These are phyloP conservation scores for Dimocarpus longan DNA, from an alignment of 345 rosid genomes.

Conservation along the genomic window DNA sequence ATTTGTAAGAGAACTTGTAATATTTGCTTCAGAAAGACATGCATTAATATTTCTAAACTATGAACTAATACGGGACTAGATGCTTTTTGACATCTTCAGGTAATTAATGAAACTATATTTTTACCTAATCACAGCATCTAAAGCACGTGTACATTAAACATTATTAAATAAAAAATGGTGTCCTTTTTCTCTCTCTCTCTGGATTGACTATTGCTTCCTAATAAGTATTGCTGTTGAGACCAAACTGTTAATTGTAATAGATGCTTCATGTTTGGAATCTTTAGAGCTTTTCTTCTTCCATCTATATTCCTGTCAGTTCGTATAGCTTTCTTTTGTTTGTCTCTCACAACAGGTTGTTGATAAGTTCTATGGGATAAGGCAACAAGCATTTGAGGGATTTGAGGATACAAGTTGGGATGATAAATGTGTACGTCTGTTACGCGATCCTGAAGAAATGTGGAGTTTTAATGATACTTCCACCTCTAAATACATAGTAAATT, in stretches of 20 bases:
- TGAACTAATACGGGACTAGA: neutral
- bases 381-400: conserved; percentile 45
- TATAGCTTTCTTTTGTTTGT: neutral
- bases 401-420: conserved; percentile 60
- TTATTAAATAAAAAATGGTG: neutral
- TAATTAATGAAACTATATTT: neutral
- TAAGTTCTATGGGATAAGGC: conserved; percentile 74
- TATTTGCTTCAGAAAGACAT: conserved; percentile 3
- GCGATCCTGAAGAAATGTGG: conserved; percentile 76
- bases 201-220: neutral
- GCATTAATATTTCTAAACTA: neutral
- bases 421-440: conserved; percentile 68
- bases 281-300: neutral
- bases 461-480: conserved; percentile 81
- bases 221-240: neutral
- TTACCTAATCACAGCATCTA: neutral
- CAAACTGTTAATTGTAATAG: neutral
- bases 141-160: neutral
- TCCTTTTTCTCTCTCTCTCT: neutral
- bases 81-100: conserved; percentile 6
- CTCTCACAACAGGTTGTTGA: conserved; percentile 57
- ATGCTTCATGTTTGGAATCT: neutral
- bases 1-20: neutral
- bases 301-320: conserved; percentile 13
- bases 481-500: conserved; percentile 77